A percentile compares a stretch with the other conserved stretches of the same genome.
Evolutionary conservation across 768 basidiomycete species (phyloP).

Genomic region (Cystoderma amianthinum): DNA sequence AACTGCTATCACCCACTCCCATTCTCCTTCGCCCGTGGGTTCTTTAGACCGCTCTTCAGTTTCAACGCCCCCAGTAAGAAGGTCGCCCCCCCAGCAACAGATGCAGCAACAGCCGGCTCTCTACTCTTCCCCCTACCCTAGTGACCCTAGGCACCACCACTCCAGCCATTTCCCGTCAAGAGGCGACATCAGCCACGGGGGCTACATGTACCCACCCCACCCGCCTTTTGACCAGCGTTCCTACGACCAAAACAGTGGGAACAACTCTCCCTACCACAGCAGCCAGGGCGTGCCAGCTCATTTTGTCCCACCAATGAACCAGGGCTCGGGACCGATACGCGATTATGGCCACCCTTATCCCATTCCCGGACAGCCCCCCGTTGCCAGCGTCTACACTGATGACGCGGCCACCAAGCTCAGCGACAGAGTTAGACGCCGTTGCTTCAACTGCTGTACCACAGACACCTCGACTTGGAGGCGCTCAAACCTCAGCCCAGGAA

Average conservation of each 20-base stretch:
- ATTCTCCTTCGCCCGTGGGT: conserved; percentile 55
- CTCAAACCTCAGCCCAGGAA: conserved; percentile 72
- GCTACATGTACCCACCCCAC: conserved; percentile 9
- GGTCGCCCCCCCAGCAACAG: conserved; percentile 22
- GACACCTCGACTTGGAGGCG: conserved; percentile 81
- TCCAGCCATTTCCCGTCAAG: conserved; percentile 12
- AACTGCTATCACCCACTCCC: conserved; percentile 32
- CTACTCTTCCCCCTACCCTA: conserved; percentile 26
- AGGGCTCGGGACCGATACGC: conserved; percentile 8
- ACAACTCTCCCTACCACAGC: conserved; percentile 13
- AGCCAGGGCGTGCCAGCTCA: conserved; percentile 10
- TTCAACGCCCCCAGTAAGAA: conserved; percentile 49
- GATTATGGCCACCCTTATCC: conserved; percentile 22
- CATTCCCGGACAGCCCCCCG: conserved; percentile 21
- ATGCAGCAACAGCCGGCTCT: conserved; percentile 9
- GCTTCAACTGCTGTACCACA: conserved; percentile 83
- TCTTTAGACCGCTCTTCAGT: conserved; percentile 55
- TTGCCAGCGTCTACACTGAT: conserved; percentile 50
- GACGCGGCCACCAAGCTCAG: conserved; percentile 78
- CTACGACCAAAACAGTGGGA: conserved; percentile 12
- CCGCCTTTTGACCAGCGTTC: conserved; percentile 12
- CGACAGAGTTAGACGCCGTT: conserved; percentile 68
- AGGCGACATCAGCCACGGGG: conserved; percentile 8
- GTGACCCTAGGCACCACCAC: conserved; percentile 22
- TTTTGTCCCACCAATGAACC: conserved; percentile 6